Evolutionary conservation across 305 asterid species (phyloP).

Genomic region (Solanum hybrid): DNA sequence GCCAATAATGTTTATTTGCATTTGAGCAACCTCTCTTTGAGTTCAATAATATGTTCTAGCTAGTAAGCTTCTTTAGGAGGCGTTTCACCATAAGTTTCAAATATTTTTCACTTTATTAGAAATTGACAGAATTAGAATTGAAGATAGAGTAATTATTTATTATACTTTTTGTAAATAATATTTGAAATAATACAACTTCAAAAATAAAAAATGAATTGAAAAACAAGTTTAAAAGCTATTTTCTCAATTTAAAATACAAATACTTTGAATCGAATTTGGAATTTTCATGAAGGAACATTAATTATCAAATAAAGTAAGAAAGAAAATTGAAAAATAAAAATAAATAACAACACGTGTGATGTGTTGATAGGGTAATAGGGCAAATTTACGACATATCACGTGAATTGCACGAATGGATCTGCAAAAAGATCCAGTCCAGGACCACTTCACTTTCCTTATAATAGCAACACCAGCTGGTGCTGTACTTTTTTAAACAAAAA

Average conservation of each 20-base stretch:
- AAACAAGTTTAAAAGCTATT: background rate
- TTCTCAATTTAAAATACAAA: too few relatives aligned
- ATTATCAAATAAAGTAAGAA: background rate
- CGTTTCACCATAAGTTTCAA: background rate
- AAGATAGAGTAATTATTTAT: too few relatives aligned
- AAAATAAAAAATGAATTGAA: background rate
- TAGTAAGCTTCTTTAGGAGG: background rate
- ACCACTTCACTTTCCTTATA: background rate
- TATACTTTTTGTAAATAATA: background rate
- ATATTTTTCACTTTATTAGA: background rate
- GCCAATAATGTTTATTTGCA: background rate
- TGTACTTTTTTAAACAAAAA: background rate
- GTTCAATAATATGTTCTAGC: background rate
- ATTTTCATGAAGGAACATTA: background rate
- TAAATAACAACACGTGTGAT: background rate
- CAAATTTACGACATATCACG: background rate
- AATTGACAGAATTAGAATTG: too few relatives aligned
- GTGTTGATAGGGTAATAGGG: background rate
- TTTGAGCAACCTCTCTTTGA: background rate
- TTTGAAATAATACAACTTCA: background rate
- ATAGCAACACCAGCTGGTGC: background rate
- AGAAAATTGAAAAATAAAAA: too few relatives aligned
- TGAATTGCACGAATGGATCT: conserved; percentile 6
- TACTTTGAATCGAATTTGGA: background rate
- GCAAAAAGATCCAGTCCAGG: background rate